Base-by-base conservation (phyloP, 1,139 yeast species). In the Protomyces inundatus region DNA sequence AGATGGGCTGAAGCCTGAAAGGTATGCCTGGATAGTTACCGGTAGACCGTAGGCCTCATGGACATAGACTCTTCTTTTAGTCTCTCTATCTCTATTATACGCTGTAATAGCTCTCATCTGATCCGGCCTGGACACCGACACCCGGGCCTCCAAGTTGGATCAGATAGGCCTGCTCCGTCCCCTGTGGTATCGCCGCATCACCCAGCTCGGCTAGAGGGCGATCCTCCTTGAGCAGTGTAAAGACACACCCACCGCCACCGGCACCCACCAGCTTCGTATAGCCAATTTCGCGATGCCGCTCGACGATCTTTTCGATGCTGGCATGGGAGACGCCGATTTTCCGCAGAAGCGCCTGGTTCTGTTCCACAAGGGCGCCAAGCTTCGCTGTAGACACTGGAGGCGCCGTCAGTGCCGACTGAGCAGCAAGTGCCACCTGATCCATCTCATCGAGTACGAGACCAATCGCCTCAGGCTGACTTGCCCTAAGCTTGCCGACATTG, bases 231-330 rank as follows among this genome's bases (percentile, higher is more conserved):
- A 91, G 80, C 61, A 93, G 77, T 0, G 98, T 93, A 65, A 95
- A 87, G 23, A 97, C 96, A 77, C 99, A 93, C 0, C 99, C 99
- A 54, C 99, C 99, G 23, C 98, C 98, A 34, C 99, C 99, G 0
- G 98, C 98, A 53, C 99, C 99, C 0, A 98, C 93, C 66, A 93
- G 80, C 74, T 93, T 93, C 1, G 99, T 91, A 66, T 88, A 85
- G 5, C 99, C 99, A 42, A 93, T 76, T 1, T 77, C 73, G 64
- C 83, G 72, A 54, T 78, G 80, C 71, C 87, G 91, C 33, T 88
- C 82, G 23, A 84, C 77, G 56, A 91, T 83, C 61, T 80, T 78
- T 73, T 93, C 98, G 66, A 93, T 79, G 23, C 87, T 80, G 3
- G 97, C 96, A 74, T 95, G 98, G 12, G 96, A 87, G 6, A 95